Conservation (phyloP, 805 yeast genomes). For the Suhomyces sp. region DNA sequence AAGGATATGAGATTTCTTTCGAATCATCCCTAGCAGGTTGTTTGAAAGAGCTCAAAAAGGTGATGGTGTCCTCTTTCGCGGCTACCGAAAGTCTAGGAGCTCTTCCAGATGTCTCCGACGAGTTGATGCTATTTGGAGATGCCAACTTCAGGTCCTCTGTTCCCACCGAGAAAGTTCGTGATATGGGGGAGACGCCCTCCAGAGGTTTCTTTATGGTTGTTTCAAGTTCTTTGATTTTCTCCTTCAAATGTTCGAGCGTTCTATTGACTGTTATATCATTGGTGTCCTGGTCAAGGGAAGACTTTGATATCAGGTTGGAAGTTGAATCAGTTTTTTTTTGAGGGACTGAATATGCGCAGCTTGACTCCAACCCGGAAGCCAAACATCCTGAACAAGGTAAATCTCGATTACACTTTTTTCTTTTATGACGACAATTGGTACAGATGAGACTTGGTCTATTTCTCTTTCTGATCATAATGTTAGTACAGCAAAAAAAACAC, state of each 20-base stretch:
- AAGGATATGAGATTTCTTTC: neutral
- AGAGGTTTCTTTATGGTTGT: neutral
- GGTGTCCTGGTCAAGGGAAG: constrained; percentile 1
- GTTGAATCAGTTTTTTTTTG: constrained; percentile 3
- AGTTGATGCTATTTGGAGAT: neutral
- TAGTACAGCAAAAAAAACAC: neutral
- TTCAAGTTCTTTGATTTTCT: neutral
- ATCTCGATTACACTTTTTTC: constrained; percentile 41
- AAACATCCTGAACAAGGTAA: constrained; percentile 23
- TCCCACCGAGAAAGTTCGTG: neutral
- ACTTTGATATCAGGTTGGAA: neutral
- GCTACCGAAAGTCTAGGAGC: neutral
- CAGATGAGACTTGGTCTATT: constrained; percentile 46
- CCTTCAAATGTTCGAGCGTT: neutral
- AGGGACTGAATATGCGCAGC: constrained; percentile 6
- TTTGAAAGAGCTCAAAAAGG: neutral
- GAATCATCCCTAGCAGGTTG: neutral
- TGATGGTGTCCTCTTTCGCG: neutral
- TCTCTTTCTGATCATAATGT: constrained; percentile 22
- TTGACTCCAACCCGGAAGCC: constrained; percentile 9
- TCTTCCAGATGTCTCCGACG: neutral
- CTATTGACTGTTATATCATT: neutral
- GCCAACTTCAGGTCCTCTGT: neutral
- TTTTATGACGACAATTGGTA: constrained; percentile 45
- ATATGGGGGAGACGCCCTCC: neutral